Conservation (phyloP, 2,329 filamentous ascomycete species). For the Clonostachys sp. region DNA sequence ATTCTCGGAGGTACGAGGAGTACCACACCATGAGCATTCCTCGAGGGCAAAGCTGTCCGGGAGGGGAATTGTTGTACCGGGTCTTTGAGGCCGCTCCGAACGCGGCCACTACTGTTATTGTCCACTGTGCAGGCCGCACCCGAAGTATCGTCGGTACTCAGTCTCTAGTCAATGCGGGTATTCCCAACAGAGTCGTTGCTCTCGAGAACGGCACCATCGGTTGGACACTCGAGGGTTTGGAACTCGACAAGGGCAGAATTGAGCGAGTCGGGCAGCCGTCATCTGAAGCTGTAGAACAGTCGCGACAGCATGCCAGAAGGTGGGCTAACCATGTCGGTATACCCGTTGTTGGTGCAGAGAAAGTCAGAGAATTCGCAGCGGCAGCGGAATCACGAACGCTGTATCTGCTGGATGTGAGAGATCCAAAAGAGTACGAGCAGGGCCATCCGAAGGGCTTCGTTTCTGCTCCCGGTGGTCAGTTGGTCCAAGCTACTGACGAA, state of each 20-base stretch:
- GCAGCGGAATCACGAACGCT: conserved; percentile 10
- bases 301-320: conserved; percentile 2
- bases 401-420: conserved; percentile 19
- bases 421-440: conserved; percentile 16
- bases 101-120: conserved; percentile 16
- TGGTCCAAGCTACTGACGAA: conserved; percentile 22
- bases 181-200: conserved; percentile 17
- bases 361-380: conserved; percentile 4
- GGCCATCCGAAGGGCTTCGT: conserved; percentile 15
- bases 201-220: conserved; percentile 21
- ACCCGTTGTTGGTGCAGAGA: conserved; percentile 4
- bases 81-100: conserved; percentile 17
- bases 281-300: conserved; percentile 3
- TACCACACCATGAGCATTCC: conserved; percentile 24
- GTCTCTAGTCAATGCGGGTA: conserved; percentile 15
- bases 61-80: conserved; percentile 19
- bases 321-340: conserved; percentile 9
- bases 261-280: conserved; percentile 8
- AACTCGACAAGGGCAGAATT: conserved; percentile 13
- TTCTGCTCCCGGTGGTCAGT: conserved; percentile 20
- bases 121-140: conserved; percentile 22
- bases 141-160: conserved; percentile 21
- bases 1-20: conserved; percentile 18
- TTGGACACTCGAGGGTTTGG: conserved; percentile 18
- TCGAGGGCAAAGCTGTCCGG: conserved; percentile 19